Evolutionary conservation across 305 asterid species (phyloP), one percentile per base, ranked within the genome.

Genomic region (Fraxinus paxiana): DNA sequence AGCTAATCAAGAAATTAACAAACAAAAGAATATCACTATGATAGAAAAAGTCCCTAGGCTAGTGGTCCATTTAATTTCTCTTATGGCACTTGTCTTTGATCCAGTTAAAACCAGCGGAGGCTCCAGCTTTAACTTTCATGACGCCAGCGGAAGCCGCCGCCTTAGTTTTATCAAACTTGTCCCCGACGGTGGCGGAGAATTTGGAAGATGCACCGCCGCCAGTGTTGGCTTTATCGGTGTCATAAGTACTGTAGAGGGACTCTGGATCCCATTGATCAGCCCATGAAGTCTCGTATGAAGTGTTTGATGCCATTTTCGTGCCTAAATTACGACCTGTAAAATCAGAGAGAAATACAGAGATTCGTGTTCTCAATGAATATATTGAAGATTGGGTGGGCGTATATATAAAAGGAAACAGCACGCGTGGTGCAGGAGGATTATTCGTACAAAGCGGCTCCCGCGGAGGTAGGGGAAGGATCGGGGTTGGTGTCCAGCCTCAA

Each of bases 31-130:
- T 10, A 63, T 65, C 73, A 22, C 73, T 3, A 22, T 10, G 73
- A 22, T 9, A 26, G 17, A 63, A 65, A 63, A 24, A 4, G 73
- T 9, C 34, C 73, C 6, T 4, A 65, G 31, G 31, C 31, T 65
- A 24, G 37, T 12, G 37, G 1, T 26, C 73, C 73, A 65, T 65
- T 26, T 28, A 78, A 35, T 90, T 90, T 84, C 76, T 82, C 70
- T 76, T 86, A 82, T 86, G 83, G 79, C 79, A 89, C 82, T 94
- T 92, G 86, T 91, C 81, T 73, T 89, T 92, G 51, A 94, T 80
- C 98, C 98, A 91, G 41, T 90, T 83, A 54, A 59, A 79, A 0
- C 91, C 88, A 59, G 67, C 87, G 0, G 91, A 82, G 18, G 92
- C 91, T 22, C 77, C 92, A 17, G 51, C 84, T 86, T 86, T 89